Base-by-base conservation (phyloP, 306 rosid genomes). In the Ormosia emarginata region DNA sequence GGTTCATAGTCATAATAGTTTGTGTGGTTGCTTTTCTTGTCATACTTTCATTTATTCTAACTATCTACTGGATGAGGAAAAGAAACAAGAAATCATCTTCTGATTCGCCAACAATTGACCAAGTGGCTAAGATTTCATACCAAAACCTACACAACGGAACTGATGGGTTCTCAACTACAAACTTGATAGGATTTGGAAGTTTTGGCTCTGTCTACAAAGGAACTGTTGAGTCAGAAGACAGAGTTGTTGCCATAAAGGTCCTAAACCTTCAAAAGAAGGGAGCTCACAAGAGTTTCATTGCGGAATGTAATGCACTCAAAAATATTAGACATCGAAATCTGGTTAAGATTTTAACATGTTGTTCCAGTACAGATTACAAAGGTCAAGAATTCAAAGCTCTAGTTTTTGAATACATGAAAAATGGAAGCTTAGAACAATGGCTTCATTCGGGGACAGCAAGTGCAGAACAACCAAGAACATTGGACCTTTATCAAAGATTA, bases 301-400 rank as follows among this genome's bases (percentile, higher is more conserved):
- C 30, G 1, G 85, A 81, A 43, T 81, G 85, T 15, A 64, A 71
- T 37, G 83, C 72, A 0, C 34, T 85, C 0, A 81, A 50, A 56
- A 81, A 71, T 47, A 56, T 85, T 0, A 58, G 75, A 40, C 88
- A 76, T 46, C 73, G 73, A 50, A 85, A 85, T 71, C 59, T 85
- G 0, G 77, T 81, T 12, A 62, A 58, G 46, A 50, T 81, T 43
- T 32, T 77, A 14, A 85, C 88, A 37, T 81, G 83, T 50, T 81
- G 86, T 40, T 77, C 88, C 0, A 72, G 78, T 17, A 2, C 8
- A 7, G 81, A 77, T 59, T 73, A 81, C 63, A 39, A 71, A 1
- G 88, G 88, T 2, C 74, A 64, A 56, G 88, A 77, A 15, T 85
- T 85, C 37, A 77, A 85, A 78, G 88, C 78, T 65, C 62, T 85